Evolutionary conservation across 306 rosid genomes (phyloP).

Genomic region (Quercus robur): DNA sequence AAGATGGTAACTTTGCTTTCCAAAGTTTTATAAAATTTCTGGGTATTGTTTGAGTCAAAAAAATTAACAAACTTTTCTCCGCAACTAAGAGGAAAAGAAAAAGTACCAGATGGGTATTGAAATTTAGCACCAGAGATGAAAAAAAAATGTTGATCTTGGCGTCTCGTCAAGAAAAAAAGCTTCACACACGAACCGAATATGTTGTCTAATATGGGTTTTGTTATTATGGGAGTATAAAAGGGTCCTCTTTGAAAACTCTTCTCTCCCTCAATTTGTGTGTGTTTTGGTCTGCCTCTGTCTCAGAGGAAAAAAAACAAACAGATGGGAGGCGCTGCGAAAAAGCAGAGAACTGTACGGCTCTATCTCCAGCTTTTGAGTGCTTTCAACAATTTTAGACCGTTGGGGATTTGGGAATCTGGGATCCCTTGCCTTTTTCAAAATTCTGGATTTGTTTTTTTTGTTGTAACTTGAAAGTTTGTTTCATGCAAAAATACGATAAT

Average conservation of each 20-base stretch:
- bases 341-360: conserved; percentile 10
- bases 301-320: background rate
- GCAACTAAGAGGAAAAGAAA: background rate
- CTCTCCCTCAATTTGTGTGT: background rate
- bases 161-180: background rate
- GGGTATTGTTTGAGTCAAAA: background rate
- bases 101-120: conserved; percentile 4
- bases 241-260: background rate
- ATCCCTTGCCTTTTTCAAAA: too few species aligned
- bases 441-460: too few species aligned
- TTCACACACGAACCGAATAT: background rate
- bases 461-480: too few species aligned
- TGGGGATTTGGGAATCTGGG: background rate
- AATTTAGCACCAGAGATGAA: background rate
- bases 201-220: background rate
- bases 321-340: conserved; percentile 8
- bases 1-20: too few species aligned
- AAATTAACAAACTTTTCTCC: background rate
- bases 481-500: too few species aligned
- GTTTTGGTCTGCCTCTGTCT: background rate
- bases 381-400: conserved; percentile 18
- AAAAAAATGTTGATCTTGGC: background rate
- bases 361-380: background rate
- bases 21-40: too few species aligned
- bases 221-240: background rate